Percentiles rank a stretch among this genome's conserved stretches.
These are phyloP conservation scores for Stachybotrys elegans DNA, from an alignment of 2,329 filamentous ascomycete species.

Conservation along the genomic window DNA sequence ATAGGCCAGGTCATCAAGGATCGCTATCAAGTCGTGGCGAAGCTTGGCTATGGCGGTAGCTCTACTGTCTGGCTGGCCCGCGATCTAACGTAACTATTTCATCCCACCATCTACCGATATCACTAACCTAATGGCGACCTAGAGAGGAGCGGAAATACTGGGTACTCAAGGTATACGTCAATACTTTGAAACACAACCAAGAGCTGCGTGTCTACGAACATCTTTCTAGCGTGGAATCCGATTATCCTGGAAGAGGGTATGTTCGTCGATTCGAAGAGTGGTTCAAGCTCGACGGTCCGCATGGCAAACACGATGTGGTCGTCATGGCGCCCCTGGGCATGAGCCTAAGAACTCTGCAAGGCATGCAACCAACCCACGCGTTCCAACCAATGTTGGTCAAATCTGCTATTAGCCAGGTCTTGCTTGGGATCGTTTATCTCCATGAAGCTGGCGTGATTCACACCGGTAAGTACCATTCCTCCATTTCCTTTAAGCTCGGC, in stretches of 20 bases:
- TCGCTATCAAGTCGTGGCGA: slow-evolving; percentile 32
- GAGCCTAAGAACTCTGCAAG: slow-evolving; percentile 27
- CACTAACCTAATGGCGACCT: no score
- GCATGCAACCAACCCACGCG: slow-evolving; percentile 16
- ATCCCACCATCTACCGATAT: background rate
- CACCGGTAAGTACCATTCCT: slow-evolving; percentile 15
- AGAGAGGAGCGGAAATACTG: slow-evolving; percentile 17
- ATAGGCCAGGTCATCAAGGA: slow-evolving; percentile 26
- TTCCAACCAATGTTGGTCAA: slow-evolving; percentile 21
- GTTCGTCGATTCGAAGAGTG: slow-evolving; percentile 28
- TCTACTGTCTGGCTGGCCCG: slow-evolving; percentile 38
- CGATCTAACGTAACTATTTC: slow-evolving; percentile 21
- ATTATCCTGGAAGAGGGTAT: slow-evolving; percentile 20
- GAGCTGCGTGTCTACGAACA: slow-evolving; percentile 25
- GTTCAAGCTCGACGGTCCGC: slow-evolving; percentile 23
- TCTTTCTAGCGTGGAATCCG: slow-evolving; percentile 13
- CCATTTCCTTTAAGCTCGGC: background rate
- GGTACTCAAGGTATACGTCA: slow-evolving; percentile 28
- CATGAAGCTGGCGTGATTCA: slow-evolving; percentile 20
- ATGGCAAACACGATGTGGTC: slow-evolving; percentile 27
- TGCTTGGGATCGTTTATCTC: slow-evolving; percentile 18
- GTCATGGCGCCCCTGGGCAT: slow-evolving; percentile 32
- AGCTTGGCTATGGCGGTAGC: slow-evolving; percentile 34
- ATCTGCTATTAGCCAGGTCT: slow-evolving; percentile 15
- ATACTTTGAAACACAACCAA: slow-evolving; percentile 18